These are phyloP conservation scores for Miamiensis avidus DNA, from an alignment of 169 alveolate species.

Conservation along the genomic window DNA sequence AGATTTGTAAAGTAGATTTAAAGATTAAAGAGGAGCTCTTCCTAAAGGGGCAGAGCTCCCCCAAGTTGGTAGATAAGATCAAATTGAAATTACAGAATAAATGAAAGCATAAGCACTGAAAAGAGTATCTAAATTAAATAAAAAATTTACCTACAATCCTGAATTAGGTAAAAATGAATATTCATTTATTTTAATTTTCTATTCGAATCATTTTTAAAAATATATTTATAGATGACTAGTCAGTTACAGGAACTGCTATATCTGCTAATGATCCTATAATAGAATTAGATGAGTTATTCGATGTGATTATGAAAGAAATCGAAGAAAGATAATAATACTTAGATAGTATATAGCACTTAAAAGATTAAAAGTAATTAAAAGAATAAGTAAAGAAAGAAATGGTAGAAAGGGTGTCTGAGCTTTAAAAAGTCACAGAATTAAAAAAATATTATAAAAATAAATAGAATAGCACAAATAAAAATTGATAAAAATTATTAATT, in stretches of 20 bases:
- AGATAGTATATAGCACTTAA: constrained; percentile 18
- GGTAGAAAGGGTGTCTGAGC: constrained; percentile 42
- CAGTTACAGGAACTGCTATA: constrained; percentile 16
- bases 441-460: constrained; percentile 24
- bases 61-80: constrained; percentile 12
- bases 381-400: constrained; percentile 38
- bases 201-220: too few relatives aligned
- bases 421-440: constrained; percentile 36
- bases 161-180: not conserved
- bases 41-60: constrained; percentile 52
- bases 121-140: constrained; percentile 26
- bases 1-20: constrained; percentile 26
- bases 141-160: constrained; percentile 13
- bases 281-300: constrained; percentile 29
- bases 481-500: too few relatives aligned
- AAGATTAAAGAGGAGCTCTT: constrained; percentile 46
- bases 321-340: constrained; percentile 44
- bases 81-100: constrained; percentile 7
- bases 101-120: constrained; percentile 20
- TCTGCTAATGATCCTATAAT: constrained; percentile 38
- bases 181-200: not conserved
- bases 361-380: constrained; percentile 38
- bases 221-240: constrained; percentile 2
- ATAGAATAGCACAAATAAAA: not conserved
- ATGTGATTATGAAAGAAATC: constrained; percentile 33